A percentile compares a stretch with the other conserved stretches of the same genome.
These are phyloP conservation scores for Fimicolochytrium jonesii DNA, from an alignment of 192 early-diverging fungal genomes.

Conservation along the genomic window DNA sequence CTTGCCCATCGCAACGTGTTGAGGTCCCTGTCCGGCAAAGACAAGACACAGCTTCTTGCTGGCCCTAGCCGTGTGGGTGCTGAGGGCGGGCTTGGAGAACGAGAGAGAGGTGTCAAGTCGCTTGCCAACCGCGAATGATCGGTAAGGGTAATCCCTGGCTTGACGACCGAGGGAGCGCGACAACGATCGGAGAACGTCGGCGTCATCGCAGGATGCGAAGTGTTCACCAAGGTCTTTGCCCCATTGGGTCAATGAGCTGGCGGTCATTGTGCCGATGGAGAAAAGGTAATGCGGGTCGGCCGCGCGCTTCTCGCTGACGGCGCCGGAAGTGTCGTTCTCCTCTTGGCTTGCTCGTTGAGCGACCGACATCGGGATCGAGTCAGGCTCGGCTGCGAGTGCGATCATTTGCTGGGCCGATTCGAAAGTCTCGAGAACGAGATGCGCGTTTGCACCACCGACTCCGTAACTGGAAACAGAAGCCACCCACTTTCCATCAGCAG, in stretches of 20 bases:
- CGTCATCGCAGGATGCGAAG: background rate
- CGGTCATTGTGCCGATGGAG: background rate
- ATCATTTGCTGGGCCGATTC: background rate
- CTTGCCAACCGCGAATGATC: slow-evolving; percentile 23
- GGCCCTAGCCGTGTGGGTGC: background rate
- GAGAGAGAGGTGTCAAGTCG: too few species aligned
- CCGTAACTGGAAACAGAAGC: slow-evolving; percentile 28
- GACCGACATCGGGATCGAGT: too few species aligned
- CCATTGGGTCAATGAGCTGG: background rate
- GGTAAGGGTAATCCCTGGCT: slow-evolving; percentile 20
- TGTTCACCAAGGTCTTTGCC: background rate
- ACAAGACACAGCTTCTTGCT: slow-evolving; percentile 14
- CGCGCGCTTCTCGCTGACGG: slow-evolving; percentile 2
- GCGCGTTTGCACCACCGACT: slow-evolving; percentile 26
- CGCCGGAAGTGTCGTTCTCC: too few species aligned
- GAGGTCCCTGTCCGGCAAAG: slow-evolving; percentile 32
- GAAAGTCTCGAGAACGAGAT: slow-evolving; percentile 26
- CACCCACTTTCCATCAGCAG: slow-evolving; percentile 20
- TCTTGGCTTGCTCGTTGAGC: background rate
- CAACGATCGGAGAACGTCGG: background rate
- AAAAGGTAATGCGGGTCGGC: slow-evolving; percentile 2
- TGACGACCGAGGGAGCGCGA: slow-evolving; percentile 8
- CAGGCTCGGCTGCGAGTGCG: too few species aligned
- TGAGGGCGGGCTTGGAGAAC: background rate
- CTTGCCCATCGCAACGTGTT: slow-evolving; percentile 25